phyloP scores from a whole-genome alignment of 2,329 filamentous ascomycete genomes.

The Hypocreales sp. region DNA sequence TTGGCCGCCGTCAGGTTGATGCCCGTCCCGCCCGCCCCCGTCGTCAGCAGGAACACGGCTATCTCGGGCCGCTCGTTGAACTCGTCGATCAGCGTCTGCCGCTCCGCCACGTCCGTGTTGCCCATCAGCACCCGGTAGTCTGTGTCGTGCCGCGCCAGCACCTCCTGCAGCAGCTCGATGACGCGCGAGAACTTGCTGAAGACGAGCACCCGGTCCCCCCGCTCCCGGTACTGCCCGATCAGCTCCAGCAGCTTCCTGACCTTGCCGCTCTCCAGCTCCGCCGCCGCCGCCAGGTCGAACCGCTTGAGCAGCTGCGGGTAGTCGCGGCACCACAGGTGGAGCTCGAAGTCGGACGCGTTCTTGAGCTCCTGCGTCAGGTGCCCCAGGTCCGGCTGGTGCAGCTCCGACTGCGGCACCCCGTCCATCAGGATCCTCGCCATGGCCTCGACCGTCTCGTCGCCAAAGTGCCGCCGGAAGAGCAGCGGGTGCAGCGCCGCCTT shows the following conservation, averaged over 20 bases:
- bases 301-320: conserved; percentile 33
- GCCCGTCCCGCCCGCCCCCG: conserved; percentile 87
- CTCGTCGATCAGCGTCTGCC: conserved; percentile 76
- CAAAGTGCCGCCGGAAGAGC: conserved; percentile 70
- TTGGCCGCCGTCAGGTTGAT: conserved; percentile 94
- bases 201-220: conserved; percentile 75
- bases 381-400: conserved; percentile 32
- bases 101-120: conserved; percentile 62
- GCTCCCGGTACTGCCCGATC: conserved; percentile 54
- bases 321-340: conserved; percentile 50
- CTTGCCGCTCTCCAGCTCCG: conserved; percentile 59
- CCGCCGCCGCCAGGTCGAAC: conserved; percentile 36
- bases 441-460: conserved; percentile 55
- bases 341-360: conserved; percentile 45
- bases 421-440: conserved; percentile 67
- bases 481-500: conserved; percentile 88
- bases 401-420: conserved; percentile 41
- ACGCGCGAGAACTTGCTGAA: conserved; percentile 91
- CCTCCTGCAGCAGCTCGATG: conserved; percentile 77
- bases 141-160: conserved; percentile 58
- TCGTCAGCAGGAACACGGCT: conserved; percentile 83
- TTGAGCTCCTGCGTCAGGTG: conserved; percentile 41
- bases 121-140: conserved; percentile 79
- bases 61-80: conserved; percentile 67
- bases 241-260: conserved; percentile 67